Conservation (phyloP, 2,329 filamentous ascomycete species). For the Colletotrichum simmondsii region DNA sequence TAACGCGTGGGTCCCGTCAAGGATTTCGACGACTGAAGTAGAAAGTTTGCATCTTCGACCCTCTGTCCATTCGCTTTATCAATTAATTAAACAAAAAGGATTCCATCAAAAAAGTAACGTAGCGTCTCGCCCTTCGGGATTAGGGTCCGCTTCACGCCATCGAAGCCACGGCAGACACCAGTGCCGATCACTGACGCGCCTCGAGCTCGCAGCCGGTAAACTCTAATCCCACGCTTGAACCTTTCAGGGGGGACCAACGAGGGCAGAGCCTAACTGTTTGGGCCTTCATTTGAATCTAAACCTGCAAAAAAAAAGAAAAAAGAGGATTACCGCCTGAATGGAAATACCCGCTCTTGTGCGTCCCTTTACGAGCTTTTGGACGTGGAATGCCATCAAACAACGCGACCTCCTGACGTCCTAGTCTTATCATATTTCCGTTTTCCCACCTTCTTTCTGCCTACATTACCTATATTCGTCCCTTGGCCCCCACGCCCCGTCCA, state of each 20-base stretch:
- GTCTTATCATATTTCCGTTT: not conserved
- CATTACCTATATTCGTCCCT: slow-evolving; percentile 18
- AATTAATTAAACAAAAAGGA: not conserved
- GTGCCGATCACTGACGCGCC: slow-evolving; percentile 26
- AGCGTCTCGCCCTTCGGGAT: slow-evolving; percentile 1
- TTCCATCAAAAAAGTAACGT: not conserved
- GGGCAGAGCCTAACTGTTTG: slow-evolving; percentile 20
- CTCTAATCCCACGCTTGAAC: slow-evolving; percentile 27
- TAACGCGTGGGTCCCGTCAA: not conserved
- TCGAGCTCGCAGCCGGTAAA: slow-evolving; percentile 23
- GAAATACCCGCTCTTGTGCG: slow-evolving; percentile 12
- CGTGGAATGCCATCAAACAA: slow-evolving; percentile 3
- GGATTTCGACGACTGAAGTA: not conserved
- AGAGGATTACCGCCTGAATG: slow-evolving; percentile 11
- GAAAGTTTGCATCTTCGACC: not conserved
- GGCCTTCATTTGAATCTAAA: not conserved
- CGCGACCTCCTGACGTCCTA: not conserved
- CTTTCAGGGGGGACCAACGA: slow-evolving; percentile 14
- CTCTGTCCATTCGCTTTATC: not conserved
- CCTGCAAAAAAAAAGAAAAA: not conserved
- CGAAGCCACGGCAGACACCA: not conserved
- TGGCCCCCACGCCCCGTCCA: slow-evolving; percentile 19
- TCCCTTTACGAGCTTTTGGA: slow-evolving; percentile 4
- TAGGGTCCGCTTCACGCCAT: slow-evolving; percentile 22
- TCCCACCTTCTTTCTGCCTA: not conserved